These are phyloP conservation scores for Colletotrichum orchidophilum DNA, from an alignment of 2,329 filamentous ascomycete genomes.

Conservation along the genomic window DNA sequence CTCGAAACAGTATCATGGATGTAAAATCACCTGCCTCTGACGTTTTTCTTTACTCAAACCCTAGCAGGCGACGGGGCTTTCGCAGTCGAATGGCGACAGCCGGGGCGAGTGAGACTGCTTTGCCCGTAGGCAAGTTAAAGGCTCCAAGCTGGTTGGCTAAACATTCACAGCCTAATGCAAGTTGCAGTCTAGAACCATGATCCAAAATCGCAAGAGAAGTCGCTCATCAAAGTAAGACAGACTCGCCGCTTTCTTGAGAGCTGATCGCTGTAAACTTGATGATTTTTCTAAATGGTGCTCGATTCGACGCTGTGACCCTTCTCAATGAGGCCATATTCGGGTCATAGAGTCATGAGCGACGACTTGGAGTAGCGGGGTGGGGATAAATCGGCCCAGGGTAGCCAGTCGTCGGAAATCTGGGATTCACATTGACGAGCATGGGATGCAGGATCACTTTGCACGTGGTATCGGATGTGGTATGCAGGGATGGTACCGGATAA, in stretches of 20 bases:
- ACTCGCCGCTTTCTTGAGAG: not conserved
- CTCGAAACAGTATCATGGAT: not conserved
- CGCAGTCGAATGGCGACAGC: not conserved
- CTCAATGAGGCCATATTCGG: not conserved
- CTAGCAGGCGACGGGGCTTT: not conserved
- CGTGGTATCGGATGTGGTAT: not conserved
- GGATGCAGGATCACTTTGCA: not conserved
- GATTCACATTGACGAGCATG: constrained; percentile 4
- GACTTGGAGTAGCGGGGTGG: constrained; percentile 2
- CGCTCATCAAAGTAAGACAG: not conserved
- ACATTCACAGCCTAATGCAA: not conserved
- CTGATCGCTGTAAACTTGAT: not conserved
- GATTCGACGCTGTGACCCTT: not conserved
- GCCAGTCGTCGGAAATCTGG: constrained; percentile 1
- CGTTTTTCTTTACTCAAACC: no score
- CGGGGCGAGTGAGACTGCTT: not conserved
- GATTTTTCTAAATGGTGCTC: not conserved
- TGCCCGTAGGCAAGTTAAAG: not conserved
- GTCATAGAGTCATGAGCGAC: constrained; percentile 15
- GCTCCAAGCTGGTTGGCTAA: not conserved
- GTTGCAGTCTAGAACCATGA: not conserved
- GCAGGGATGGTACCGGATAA: constrained; percentile 3
- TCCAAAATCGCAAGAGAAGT: not conserved
- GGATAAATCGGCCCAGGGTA: constrained; percentile 16
- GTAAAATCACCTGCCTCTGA: not conserved